phyloP scores from a whole-genome alignment of 306 rosid species.

The Rosa chinensis region DNA sequence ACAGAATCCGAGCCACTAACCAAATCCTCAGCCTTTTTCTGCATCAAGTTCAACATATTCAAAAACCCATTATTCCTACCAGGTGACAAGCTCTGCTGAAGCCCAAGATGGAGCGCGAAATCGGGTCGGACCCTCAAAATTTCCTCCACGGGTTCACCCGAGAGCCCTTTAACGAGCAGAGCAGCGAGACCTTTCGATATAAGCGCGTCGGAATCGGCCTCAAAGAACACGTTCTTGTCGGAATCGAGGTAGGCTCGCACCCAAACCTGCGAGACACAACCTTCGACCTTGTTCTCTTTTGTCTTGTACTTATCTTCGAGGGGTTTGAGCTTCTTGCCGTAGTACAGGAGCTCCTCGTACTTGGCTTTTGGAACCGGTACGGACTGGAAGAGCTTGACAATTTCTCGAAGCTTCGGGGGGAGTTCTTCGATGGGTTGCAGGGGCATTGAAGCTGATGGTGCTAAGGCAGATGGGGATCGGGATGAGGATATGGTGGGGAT shows the following conservation, averaged over 20 bases:
- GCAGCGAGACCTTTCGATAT: slow-evolving; percentile 95
- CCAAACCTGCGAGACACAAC: slow-evolving; percentile 99
- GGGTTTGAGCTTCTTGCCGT: slow-evolving; percentile 81
- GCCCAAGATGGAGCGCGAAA: slow-evolving; percentile 68
- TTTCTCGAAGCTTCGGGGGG: slow-evolving; percentile 93
- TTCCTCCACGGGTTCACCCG: slow-evolving; percentile 68
- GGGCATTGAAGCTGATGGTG: slow-evolving; percentile 24
- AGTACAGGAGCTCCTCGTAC: slow-evolving; percentile 88
- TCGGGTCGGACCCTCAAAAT: slow-evolving; percentile 72
- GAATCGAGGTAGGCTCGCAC: slow-evolving; percentile 80
- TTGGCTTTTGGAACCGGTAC: slow-evolving; percentile 75
- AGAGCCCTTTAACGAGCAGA: slow-evolving; percentile 71
- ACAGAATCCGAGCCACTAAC: too few species aligned
- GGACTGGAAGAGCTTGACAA: slow-evolving; percentile 79
- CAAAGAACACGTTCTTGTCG: slow-evolving; percentile 58
- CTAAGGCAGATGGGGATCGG: neutral
- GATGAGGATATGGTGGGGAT: slow-evolving; percentile 38
- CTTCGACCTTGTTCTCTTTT: slow-evolving; percentile 75
- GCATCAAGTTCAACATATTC: slow-evolving; percentile 94
- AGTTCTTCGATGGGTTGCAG: slow-evolving; percentile 83
- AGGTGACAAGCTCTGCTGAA: slow-evolving; percentile 86
- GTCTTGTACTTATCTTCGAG: slow-evolving; percentile 66
- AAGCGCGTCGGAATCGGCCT: slow-evolving; percentile 88
- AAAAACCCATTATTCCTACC: slow-evolving; percentile 91
- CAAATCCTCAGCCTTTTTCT: slow-evolving; percentile 59